Evolutionary conservation across 2,329 filamentous ascomycete genomes (phyloP), one percentile per base, ranked within the genome.

Genomic region (Monosporascus sp.): DNA sequence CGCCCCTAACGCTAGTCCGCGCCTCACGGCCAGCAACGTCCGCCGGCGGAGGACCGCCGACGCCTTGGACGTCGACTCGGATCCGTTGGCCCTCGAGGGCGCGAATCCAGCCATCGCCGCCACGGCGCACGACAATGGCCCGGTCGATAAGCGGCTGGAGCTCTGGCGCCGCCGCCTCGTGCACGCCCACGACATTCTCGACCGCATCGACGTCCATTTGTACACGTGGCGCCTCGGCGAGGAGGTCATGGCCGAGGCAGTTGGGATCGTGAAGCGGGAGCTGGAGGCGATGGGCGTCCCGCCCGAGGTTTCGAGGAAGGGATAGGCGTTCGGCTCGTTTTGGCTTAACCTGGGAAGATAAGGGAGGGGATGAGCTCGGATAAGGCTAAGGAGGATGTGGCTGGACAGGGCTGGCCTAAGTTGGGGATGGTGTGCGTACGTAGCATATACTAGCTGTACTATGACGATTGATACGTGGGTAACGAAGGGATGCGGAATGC

Each of bases 211-310:
- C 4, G 86, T 94, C 1, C 73, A 79, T 58, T 66, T 94, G 37
- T 82, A 88, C 58, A 89, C 81, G 20, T 94, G 89, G 89, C 78
- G 87, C 43, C 80, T 79, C 11, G 89, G 89, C 0, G 75, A 78
- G 28, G 89, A 94, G 72, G 86, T 89, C 7, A 75, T 82, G 52
- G 75, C 75, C 1, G 86, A 89, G 68, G 85, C 87, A 3, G 76
- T 85, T 51, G 80, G 77, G 15, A 78, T 91, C 54, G 81, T 91
- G 3, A 78, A 78, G 67, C 74, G 78, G 55, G 78, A 78, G 31
- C 62, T 83, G 63, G 70, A 64, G 53, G 72, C 76, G 37, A 71
- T 79, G 68, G 70, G 56, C 17, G 24, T 55, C 14, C 44, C 11
- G 14, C 43, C 43, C 24, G 43, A 28, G 24, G 17, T 28, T 6